Evolutionary conservation across 2,329 filamentous ascomycete genomes (phyloP), one percentile per base, ranked within the genome.

Genomic region (Knufia petricola): DNA sequence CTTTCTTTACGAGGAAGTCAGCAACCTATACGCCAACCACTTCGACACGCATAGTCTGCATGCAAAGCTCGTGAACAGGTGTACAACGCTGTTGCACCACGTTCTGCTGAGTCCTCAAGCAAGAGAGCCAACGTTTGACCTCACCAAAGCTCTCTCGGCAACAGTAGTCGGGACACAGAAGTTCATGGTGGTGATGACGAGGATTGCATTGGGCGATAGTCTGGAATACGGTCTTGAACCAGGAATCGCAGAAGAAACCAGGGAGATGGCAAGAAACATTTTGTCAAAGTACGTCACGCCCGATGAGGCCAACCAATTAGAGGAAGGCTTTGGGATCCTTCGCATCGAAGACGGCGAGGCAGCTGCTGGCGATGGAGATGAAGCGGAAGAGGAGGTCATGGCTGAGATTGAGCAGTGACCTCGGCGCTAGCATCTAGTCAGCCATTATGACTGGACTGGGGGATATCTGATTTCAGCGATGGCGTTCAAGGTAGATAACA

Each of bases 141-240:
- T 94, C 53, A 76, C 80, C 42, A 74, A 77, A 42, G 94, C 90
- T 63, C 71, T 95, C 3, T 73, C 76, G 0, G 76, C 77, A 7
- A 77, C 85, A 0, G 74, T 79, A 3, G 86, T 87, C 2, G 85
- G 82, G 0, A 78, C 79, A 45, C 87, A 95, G 60, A 87, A 88
- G 46, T 90, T 94, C 59, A 71, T 94, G 1, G 77, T 95, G 8
- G 80, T 81, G 1, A 69, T 98, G 38, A 88, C 87, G 0, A 71
- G 90, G 36, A 69, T 96, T n/a, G 87, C 86, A 0, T 95, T 95
- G 63, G 82, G 80, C 4, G 87, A 94, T 52, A 84, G 87, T 24
- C 65, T 85, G 7, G 76, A 92, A 9, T 17, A 15, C 13, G 44
- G 44, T 4, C 73, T 94, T 23, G 88, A 95, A 65, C 72, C 74